Base-by-base conservation (phyloP, 2,329 filamentous ascomycete species). In the Exophiala calicioides region DNA sequence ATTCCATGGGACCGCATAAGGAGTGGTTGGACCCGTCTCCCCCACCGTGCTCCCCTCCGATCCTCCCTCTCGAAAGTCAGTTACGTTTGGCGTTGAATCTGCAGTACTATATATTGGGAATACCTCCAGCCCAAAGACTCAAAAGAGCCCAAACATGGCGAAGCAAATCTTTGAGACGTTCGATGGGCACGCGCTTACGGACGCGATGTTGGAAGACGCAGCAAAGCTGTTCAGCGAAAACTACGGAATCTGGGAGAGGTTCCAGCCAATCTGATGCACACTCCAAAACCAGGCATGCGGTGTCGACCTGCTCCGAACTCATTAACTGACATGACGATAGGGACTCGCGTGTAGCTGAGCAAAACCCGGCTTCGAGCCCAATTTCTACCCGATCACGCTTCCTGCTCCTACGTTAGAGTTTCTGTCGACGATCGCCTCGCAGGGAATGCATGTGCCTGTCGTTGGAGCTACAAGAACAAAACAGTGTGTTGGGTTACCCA, bases 401-500 rank as follows among this genome's bases (percentile, higher is more conserved):
- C 30, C 49, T 63, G 55, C 53, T 64, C 54, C 32, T 69, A 69
- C 54, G 60, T 58, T 13, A 62, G 58, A 44, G 66, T 67, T 39
- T 58, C 55, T 30, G 55, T 68, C 32, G 57, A 66, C 29, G 62
- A 56, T 46, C 40, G 52, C 21, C 60, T 68, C 39, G 64, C 62
- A 50, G 66, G 66, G 10, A 45, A 70, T 47, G 65, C 59, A 18
- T 65, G 68, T 42, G 63, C 62, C 29, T 67, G 64, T 42, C 62
- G 63, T 31, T 70, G 65, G 67, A 49, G 44, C n/a, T 52, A 55
- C 47, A 40, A 64, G 34, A 58, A 56, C 36, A 61, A 54, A 51
- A 57, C 44, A 36, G 52, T 71, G 20, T 70, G 64, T 53, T 72
- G 67, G 67, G 53, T 72, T 43, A 70, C 69, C 43, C 66, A 72